Evolutionary conservation across 257 asterid species (phyloP).

Genomic region (Solanum sejunctum): DNA sequence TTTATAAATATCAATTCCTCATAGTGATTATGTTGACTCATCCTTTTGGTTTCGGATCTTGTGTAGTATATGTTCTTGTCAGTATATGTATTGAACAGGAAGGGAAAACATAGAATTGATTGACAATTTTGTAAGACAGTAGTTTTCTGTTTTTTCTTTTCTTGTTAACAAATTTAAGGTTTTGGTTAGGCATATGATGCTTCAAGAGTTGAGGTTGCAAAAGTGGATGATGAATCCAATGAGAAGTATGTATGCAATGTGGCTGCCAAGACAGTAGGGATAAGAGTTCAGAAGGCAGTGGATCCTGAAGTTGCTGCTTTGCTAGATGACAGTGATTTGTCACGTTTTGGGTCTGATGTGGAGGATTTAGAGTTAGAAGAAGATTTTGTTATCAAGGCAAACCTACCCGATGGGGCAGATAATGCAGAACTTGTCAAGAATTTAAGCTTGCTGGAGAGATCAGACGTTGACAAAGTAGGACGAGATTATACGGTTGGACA

Average conservation of each 20-base stretch:
- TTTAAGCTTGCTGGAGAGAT: conserved; percentile 9
- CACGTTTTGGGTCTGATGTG: conserved; percentile 48
- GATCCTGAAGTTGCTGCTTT: conserved; percentile 84
- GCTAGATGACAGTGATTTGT: conserved; percentile 55
- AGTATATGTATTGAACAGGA: not conserved
- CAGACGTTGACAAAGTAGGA: conserved; percentile 2
- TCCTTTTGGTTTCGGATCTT: conserved; percentile 37
- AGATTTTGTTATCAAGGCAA: conserved; percentile 73
- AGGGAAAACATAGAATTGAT: not conserved
- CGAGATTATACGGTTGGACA: not conserved
- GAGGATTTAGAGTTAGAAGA: conserved; percentile 94
- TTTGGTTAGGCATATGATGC: conserved; percentile 84
- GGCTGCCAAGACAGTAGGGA: conserved; percentile 46
- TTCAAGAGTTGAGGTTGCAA: conserved; percentile 45
- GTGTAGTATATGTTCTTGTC: conserved; percentile 31
- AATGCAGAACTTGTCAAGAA: conserved; percentile 22
- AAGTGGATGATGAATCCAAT: conserved; percentile 29
- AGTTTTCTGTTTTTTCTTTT: not conserved
- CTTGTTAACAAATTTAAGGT: not conserved
- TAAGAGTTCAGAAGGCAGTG: conserved; percentile 47
- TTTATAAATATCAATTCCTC: not conserved
- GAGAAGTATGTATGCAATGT: conserved; percentile 38
- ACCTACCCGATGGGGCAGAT: conserved; percentile 33
- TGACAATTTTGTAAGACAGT: not conserved
- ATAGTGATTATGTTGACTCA: conserved; percentile 20